phyloP scores from a whole-genome alignment of 768 basidiomycete species.

The Pulveroboletus ravenelii region DNA sequence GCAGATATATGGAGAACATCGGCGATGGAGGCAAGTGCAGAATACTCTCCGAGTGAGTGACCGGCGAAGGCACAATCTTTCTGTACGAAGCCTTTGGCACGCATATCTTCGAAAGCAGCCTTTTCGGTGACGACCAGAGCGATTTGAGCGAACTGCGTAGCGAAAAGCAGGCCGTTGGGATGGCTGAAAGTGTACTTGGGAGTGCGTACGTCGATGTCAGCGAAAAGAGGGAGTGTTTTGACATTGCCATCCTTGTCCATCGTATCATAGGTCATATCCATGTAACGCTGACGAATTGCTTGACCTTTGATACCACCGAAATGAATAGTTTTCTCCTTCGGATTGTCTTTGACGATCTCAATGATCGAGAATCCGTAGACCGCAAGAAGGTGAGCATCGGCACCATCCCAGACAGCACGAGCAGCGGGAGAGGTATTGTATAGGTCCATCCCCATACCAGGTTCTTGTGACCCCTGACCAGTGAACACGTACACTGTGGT shows the following conservation, averaged over 20 bases:
- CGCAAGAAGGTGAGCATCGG: slow-evolving; percentile 87
- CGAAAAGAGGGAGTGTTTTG: slow-evolving; percentile 93
- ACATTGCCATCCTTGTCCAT: slow-evolving; percentile 95
- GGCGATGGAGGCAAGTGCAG: slow-evolving; percentile 95
- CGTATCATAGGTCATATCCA: slow-evolving; percentile 98
- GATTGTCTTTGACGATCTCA: slow-evolving; percentile 98
- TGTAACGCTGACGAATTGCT: slow-evolving; percentile 97
- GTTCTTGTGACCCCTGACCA: slow-evolving; percentile 96
- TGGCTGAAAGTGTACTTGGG: slow-evolving; percentile 99
- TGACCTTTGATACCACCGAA: slow-evolving; percentile 99
- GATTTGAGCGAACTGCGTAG: slow-evolving; percentile 98
- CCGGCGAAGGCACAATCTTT: slow-evolving; percentile 91
- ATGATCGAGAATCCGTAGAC: slow-evolving; percentile 99
- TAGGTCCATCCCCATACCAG: slow-evolving; percentile 99
- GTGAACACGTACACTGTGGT: slow-evolving; percentile 96
- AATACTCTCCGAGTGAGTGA: slow-evolving; percentile 98
- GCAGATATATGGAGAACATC: slow-evolving; percentile 94
- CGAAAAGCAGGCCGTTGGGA: slow-evolving; percentile 90
- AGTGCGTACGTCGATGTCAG: slow-evolving; percentile 91
- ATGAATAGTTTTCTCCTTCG: slow-evolving; percentile 96
- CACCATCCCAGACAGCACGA: slow-evolving; percentile 94
- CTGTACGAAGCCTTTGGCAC: slow-evolving; percentile 92
- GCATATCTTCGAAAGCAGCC: slow-evolving; percentile 98
- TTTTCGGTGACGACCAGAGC: slow-evolving; percentile 98
- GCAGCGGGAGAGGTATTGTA: slow-evolving; percentile 92